Percentiles rank a stretch among this genome's conserved stretches.
Evolutionary conservation across 345 rosid genomes (phyloP).

Genomic region (Sapria himalayana): DNA sequence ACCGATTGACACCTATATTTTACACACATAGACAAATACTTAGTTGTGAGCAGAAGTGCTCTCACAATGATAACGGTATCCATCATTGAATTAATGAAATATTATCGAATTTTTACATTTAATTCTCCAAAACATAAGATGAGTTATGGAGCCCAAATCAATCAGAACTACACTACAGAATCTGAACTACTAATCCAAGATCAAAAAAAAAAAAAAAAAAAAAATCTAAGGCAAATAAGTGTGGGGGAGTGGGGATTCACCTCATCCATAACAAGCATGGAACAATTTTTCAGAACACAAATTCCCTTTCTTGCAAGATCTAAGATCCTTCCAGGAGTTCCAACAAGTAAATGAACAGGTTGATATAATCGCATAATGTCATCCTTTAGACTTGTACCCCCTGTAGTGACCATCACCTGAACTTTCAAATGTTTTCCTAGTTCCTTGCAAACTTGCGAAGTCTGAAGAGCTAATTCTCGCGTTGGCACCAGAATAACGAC

Average conservation of each 20-base stretch:
- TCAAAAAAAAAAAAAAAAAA: not conserved
- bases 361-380: constrained; percentile 97
- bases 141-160: too few species aligned
- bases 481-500: constrained; percentile 95
- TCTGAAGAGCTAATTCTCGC: constrained; percentile 93
- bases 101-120: too few species aligned
- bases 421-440: constrained; percentile 83
- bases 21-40: too few species aligned
- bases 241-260: constrained; percentile 26
- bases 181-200: too few species aligned
- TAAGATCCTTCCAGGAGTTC: constrained; percentile 94
- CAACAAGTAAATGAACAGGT: constrained; percentile 93
- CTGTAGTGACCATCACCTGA: constrained; percentile 97
- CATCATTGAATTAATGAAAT: too few species aligned
- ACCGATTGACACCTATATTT: too few species aligned
- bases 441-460: constrained; percentile 98
- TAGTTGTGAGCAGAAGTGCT: too few species aligned
- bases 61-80: too few species aligned
- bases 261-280: constrained; percentile 99
- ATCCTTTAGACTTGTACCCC: constrained; percentile 98
- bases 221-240: not conserved
- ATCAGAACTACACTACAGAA: too few species aligned
- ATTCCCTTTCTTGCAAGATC: constrained; percentile 94
- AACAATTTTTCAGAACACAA: constrained; percentile 83
- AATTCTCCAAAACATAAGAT: too few species aligned